Percentiles rank a stretch among this genome's conserved stretches.
These are phyloP conservation scores for Aspergillus ruber DNA, from an alignment of 2,329 filamentous ascomycete genomes.

Conservation along the genomic window DNA sequence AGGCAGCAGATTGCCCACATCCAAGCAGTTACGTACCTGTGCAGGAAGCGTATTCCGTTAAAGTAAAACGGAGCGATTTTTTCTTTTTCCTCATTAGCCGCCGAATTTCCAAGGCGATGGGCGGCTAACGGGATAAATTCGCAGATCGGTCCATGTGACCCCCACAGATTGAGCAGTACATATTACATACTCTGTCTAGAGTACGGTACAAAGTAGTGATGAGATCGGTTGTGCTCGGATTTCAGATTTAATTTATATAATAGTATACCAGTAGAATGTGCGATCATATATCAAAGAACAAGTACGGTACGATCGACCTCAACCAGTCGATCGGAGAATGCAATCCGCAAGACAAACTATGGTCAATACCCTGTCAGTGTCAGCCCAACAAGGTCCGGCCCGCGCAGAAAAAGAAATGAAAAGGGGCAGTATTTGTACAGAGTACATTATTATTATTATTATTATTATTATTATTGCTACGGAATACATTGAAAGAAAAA, in stretches of 20 bases:
- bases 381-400: background rate
- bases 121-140: constrained; percentile 21
- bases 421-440: too few relatives aligned
- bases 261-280: background rate
- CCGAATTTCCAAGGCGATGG: constrained; percentile 17
- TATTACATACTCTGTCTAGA: background rate
- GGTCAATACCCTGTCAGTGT: background rate
- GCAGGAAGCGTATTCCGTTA: too few relatives aligned
- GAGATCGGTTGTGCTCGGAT: too few relatives aligned
- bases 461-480: background rate
- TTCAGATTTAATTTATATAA: too few relatives aligned
- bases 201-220: background rate
- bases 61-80: background rate
- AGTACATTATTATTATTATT: background rate
- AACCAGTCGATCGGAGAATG: background rate
- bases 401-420: background rate
- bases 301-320: background rate
- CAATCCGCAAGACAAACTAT: background rate
- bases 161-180: background rate
- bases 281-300: background rate
- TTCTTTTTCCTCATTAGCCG: background rate
- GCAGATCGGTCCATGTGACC: constrained; percentile 8
- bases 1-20: too few relatives aligned
- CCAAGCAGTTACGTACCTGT: too few relatives aligned
- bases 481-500: background rate